A percentile compares a stretch with the other conserved stretches of the same genome.
phyloP scores from a whole-genome alignment of 2,329 filamentous ascomycete genomes.

The Leptographium radiaticola region DNA sequence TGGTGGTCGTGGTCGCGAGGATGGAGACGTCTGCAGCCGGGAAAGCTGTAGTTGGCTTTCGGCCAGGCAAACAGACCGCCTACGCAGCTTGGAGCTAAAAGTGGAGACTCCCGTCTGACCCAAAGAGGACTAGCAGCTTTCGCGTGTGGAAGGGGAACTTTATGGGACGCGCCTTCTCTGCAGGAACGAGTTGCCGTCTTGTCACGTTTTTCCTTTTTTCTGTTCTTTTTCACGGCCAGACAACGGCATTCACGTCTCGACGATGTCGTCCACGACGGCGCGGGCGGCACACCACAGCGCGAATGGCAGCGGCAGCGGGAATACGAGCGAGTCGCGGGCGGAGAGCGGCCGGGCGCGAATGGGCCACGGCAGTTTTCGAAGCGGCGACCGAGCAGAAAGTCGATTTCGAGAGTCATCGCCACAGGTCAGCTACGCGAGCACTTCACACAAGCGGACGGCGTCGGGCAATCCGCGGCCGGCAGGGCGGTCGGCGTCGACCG shows the following conservation, averaged over 20 bases:
- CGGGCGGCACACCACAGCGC: conserved; percentile 18
- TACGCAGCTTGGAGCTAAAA: conserved; percentile 13
- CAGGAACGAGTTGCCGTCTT: not conserved
- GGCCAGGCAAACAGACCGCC: conserved; percentile 17
- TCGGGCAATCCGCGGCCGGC: conserved; percentile 42
- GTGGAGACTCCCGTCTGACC: not conserved
- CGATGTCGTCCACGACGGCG: conserved; percentile 28
- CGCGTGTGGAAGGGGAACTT: not conserved
- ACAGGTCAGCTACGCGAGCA: conserved; percentile 22
- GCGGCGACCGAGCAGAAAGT: conserved; percentile 14
- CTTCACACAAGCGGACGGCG: conserved; percentile 41
- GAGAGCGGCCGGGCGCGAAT: conserved; percentile 18
- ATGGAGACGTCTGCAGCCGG: no score
- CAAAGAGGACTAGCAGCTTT: not conserved
- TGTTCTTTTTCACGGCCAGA: not conserved
- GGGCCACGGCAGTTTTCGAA: conserved; percentile 13
- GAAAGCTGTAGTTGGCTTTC: not conserved
- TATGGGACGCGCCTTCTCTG: not conserved
- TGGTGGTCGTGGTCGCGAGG: no score
- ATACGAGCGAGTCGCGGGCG: conserved; percentile 20
- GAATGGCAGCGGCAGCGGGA: conserved; percentile 27
- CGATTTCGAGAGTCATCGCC: conserved; percentile 25
- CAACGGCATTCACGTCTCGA: conserved; percentile 6
- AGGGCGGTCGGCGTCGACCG: conserved; percentile 22
- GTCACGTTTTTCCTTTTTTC: not conserved